A percentile compares a stretch with the other conserved stretches of the same genome.
These are phyloP conservation scores for Paramarasmius palmivorus DNA, from an alignment of 1,284 basidiomycete species.

Conservation along the genomic window DNA sequence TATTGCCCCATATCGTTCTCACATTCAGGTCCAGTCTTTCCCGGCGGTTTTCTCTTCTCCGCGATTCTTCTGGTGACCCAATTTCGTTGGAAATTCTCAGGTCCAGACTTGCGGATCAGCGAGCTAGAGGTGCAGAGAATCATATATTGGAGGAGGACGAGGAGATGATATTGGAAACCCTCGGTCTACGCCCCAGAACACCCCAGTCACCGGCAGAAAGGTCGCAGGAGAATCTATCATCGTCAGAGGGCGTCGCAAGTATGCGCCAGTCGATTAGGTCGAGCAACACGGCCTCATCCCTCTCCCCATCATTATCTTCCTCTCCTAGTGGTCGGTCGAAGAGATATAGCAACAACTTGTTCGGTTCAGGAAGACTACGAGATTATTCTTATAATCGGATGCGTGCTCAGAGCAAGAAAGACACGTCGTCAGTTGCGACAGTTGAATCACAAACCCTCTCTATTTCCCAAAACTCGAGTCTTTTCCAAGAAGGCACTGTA, in stretches of 20 bases:
- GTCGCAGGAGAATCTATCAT: constrained; percentile 36
- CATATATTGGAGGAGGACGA: constrained; percentile 79
- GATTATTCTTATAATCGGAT: constrained; percentile 71
- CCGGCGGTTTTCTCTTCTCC: constrained; percentile 76
- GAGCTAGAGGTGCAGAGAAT: constrained; percentile 63
- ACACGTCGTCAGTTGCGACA: not conserved
- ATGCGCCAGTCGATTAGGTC: constrained; percentile 45
- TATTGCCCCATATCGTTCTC: constrained; percentile 14
- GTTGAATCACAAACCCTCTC: not conserved
- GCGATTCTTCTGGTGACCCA: constrained; percentile 62
- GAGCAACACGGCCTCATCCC: constrained; percentile 39
- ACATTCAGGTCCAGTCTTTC: constrained; percentile 53
- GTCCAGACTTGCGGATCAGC: constrained; percentile 70
- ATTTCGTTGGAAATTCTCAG: constrained; percentile 64
- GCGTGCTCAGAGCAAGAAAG: constrained; percentile 32
- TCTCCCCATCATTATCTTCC: constrained; percentile 47
- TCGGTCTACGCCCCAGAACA: constrained; percentile 56
- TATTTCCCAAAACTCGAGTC: constrained; percentile 30
- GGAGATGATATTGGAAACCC: constrained; percentile 76
- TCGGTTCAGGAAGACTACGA: constrained; percentile 73
- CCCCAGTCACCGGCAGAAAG: constrained; percentile 27
- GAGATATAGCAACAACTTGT: constrained; percentile 81
- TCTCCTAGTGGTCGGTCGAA: constrained; percentile 45
- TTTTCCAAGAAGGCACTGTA: constrained; percentile 44
- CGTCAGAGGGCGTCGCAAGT: constrained; percentile 37